Base-by-base conservation (phyloP, 805 yeast genomes). In the Metschnikowia colocasiae region DNA sequence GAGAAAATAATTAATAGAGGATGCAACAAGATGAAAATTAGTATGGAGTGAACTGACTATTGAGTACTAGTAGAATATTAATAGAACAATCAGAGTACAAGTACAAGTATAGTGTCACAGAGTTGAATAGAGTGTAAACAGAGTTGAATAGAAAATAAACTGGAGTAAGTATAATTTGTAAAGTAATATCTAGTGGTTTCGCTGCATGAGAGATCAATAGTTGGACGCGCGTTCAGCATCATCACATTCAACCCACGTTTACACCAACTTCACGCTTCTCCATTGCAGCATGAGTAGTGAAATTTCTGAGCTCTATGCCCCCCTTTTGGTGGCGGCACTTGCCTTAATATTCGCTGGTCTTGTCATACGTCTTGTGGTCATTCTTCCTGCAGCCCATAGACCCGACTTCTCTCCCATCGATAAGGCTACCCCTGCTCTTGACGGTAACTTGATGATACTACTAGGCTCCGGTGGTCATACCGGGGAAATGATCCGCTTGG, bases 401-500 rank as follows among this genome's bases (percentile, higher is more conserved):
- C 33, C 27, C 30, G n/a, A 34, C 15, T 12, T 9, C n/a, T 10
- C 35, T 10, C 31, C 20, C 3, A 18, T 10, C 30, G 18, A 12
- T 13, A 18, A 8, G 15, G 15, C n/a, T 1, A 10, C 15, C 9
- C 36, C 26, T 35, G 16, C 25, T 6, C 40, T 20, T 9, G n/a
- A 32, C 4, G 30, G 40, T 1, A 36, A 27, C 6, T 35, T 80
- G 20, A 75, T 86, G 77, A 69, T 86, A 0, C 73, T 89, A n/a
- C 67, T 92, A 9, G 98, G 98, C 0, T 89, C 97, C 0, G 99
- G 99, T 0, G 98, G 97, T 2, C 98, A 90, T 59, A 90, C 97
- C 0, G 97, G 97, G 1, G 97, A 92, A 63, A 88, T 92, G 95
- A 63, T 91, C n/a, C 70, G 91, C 22, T 70, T 92, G 15, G 61